Evolutionary conservation across 1,284 basidiomycete genomes (phyloP).

Genomic region (Sanghuangporus weigelae): DNA sequence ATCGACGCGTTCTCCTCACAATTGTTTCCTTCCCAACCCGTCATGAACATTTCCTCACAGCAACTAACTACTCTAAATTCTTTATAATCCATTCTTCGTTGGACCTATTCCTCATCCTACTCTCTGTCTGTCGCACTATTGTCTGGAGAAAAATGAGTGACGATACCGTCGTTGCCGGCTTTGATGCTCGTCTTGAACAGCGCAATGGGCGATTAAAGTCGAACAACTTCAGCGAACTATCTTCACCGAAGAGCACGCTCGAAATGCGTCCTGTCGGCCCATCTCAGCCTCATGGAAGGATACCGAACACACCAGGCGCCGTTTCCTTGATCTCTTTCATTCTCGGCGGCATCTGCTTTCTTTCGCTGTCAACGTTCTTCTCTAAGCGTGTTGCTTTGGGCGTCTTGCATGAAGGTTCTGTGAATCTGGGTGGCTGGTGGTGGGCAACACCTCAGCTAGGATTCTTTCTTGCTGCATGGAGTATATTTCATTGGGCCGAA

Average conservation of each 20-base stretch:
- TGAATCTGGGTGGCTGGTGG: conserved; percentile 32
- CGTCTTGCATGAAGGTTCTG: conserved; percentile 6
- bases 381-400: conserved; percentile 34
- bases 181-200: conserved; percentile 45
- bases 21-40: conserved; percentile 3
- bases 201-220: conserved; percentile 26
- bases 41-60: not conserved
- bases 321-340: conserved; percentile 70
- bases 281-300: conserved; percentile 45
- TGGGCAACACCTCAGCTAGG: conserved; percentile 77
- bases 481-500: conserved; percentile 89
- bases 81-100: not conserved
- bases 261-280: conserved; percentile 44
- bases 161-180: conserved; percentile 16
- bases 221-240: not conserved
- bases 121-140: not conserved
- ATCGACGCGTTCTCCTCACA: not conserved
- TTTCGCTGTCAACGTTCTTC: conserved; percentile 47
- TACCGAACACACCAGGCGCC: conserved; percentile 81
- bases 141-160: not conserved
- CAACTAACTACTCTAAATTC: not conserved
- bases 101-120: not conserved
- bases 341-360: conserved; percentile 58
- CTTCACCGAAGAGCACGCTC: conserved; percentile 35
- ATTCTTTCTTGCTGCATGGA: conserved; percentile 77